A percentile compares a stretch with the other conserved stretches of the same genome.
phyloP scores from a whole-genome alignment of 257 asterid species.

The Cruciata laevipes region DNA sequence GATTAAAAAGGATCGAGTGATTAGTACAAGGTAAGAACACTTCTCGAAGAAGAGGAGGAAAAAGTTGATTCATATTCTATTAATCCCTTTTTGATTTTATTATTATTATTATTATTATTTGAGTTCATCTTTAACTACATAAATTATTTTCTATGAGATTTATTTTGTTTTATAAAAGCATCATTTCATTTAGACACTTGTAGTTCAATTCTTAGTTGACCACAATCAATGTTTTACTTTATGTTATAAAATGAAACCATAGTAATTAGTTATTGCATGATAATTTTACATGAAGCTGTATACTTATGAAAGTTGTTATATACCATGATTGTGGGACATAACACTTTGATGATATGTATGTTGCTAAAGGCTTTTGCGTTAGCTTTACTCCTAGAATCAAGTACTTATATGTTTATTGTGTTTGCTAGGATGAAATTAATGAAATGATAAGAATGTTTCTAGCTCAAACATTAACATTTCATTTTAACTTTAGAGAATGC shows the following conservation, averaged over 20 bases:
- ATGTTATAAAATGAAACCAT: not conserved
- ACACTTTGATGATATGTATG: not conserved
- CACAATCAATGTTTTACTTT: not conserved
- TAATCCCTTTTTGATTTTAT: not conserved
- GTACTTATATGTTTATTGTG: too few relatives aligned
- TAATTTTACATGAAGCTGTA: conserved; percentile 7
- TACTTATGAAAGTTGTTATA: conserved; percentile 8
- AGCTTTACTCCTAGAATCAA: not conserved
- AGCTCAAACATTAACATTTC: too few relatives aligned
- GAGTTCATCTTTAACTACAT: too few relatives aligned
- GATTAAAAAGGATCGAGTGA: conserved; percentile 1
- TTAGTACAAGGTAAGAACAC: conserved; percentile 3
- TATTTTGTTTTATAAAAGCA: not conserved
- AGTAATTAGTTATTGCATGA: not conserved
- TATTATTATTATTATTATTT: too few relatives aligned
- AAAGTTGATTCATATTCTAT: not conserved
- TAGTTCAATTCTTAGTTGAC: not conserved
- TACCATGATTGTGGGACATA: conserved; percentile 2
- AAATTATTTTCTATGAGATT: too few relatives aligned
- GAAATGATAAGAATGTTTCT: too few relatives aligned
- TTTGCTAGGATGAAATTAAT: not conserved
- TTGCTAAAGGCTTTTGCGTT: conserved; percentile 3
- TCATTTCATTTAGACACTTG: not conserved
- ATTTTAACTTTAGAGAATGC: too few relatives aligned
- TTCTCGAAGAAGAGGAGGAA: not conserved